These are phyloP conservation scores for Picochlorum sp. DNA, from an alignment of 139 green algal species.

Conservation along the genomic window DNA sequence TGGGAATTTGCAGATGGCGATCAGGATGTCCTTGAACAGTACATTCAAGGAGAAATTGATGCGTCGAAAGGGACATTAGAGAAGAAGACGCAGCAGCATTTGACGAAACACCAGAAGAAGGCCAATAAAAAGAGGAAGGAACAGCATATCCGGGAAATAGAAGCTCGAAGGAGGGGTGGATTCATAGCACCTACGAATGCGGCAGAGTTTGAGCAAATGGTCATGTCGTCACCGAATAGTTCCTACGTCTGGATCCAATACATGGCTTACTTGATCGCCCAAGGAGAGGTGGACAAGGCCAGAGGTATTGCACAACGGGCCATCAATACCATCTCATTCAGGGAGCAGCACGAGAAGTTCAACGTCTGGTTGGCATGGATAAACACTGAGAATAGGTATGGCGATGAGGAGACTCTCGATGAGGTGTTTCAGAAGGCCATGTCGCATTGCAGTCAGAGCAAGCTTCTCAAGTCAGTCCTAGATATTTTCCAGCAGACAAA, in stretches of 20 bases:
- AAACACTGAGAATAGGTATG: slow-evolving; percentile 88
- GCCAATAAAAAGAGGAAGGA: slow-evolving; percentile 45
- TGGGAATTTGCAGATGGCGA: slow-evolving; percentile 8
- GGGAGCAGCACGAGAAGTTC: slow-evolving; percentile 82
- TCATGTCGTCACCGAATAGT: slow-evolving; percentile 67
- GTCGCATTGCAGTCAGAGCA: slow-evolving; percentile 71
- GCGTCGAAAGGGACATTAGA: no score
- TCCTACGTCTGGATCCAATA: slow-evolving; percentile 89
- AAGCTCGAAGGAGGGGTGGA: slow-evolving; percentile 24
- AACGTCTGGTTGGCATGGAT: slow-evolving; percentile 94
- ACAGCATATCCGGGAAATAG: slow-evolving; percentile 43
- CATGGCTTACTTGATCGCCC: slow-evolving; percentile 82
- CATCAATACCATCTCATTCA: slow-evolving; percentile 10
- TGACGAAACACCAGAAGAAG: slow-evolving; percentile 53
- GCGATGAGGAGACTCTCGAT: slow-evolving; percentile 68
- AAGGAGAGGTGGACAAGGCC: slow-evolving; percentile 68
- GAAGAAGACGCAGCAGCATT: slow-evolving; percentile 9
- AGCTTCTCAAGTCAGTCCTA: slow-evolving; percentile 53
- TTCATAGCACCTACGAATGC: slow-evolving; percentile 41
- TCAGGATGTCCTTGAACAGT: no score
- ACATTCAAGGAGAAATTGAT: no score
- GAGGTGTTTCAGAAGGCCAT: slow-evolving; percentile 68
- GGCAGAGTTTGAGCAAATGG: slow-evolving; percentile 73
- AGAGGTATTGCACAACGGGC: slow-evolving; percentile 75
- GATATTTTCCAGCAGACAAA: slow-evolving; percentile 53